Base-by-base conservation (phyloP, 106 monocot genomes). In the Hemerocallis citrina region DNA sequence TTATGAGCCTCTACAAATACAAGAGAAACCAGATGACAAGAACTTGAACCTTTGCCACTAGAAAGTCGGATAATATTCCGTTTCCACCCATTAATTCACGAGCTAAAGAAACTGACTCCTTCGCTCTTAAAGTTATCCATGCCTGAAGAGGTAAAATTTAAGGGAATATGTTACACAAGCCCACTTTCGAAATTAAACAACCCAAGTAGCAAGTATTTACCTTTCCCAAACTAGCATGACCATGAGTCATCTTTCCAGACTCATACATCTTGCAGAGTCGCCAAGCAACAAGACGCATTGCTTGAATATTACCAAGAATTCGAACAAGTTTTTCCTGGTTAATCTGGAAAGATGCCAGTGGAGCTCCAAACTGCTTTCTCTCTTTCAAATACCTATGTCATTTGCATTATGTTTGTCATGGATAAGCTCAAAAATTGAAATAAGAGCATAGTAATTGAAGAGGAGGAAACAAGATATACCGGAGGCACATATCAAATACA, bases 231-330 rank as follows among this genome's bases (percentile, higher is more conserved):
- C 96, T 96, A 62, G 87, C 87, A 21, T 88, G 91, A 38, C 96
- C 91, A 50, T 81, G 42, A 31, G 96, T 96, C 96, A 96, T 91
- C 67, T 96, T 84, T 57, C 87, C 96, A 55, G 96, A 84, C 71
- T 96, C 87, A 65, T 96, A 88, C 47, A 96, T 67, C 70, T 87
- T 91, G 77, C 90, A 96, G 7, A 96, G 74, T 28, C 96, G 91
- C 96, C 96, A 96, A 45, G 91, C 96, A 36, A 90, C 72, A 24
- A 96, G 87, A 46, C 87, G 41, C 96, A 96, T 96, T 19, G 86
- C 91, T 65, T 96, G 96, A 61, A 96, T 76, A 62, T 98, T 98
- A 28, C 96, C 87, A 47, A 96, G 76, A 86, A 96, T 96, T 1
- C 84, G 83, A 14, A 71, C 81, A 52, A 98, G 84, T 51, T 91